Evolutionary conservation across 1,139 yeast genomes (phyloP).

Genomic region (Geotrichum bryndzae): DNA sequence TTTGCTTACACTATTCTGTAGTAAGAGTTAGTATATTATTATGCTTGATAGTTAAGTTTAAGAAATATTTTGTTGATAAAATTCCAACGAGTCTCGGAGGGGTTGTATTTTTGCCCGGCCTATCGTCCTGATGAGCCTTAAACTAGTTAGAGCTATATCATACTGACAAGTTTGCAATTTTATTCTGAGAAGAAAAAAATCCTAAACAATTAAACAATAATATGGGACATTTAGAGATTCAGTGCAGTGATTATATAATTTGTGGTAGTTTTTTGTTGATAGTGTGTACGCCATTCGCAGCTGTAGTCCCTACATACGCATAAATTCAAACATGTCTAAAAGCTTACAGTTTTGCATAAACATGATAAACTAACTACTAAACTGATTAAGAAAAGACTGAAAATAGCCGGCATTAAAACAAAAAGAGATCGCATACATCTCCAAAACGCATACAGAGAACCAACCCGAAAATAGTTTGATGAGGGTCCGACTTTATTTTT

Average conservation of each 20-base stretch:
- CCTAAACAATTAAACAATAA: too few species aligned
- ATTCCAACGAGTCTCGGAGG: too few species aligned
- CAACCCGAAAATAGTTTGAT: not conserved
- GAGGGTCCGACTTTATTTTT: not conserved
- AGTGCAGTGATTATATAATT: not conserved
- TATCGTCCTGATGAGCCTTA: too few species aligned
- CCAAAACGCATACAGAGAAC: not conserved
- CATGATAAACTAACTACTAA: not conserved
- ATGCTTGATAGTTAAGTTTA: too few species aligned
- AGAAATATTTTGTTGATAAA: too few species aligned
- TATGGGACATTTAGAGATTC: not conserved
- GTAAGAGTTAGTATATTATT: too few species aligned
- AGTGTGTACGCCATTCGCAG: not conserved
- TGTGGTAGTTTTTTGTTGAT: not conserved
- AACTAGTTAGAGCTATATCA: too few species aligned
- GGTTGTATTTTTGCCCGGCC: too few species aligned
- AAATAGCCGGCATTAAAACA: not conserved
- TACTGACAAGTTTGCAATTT: too few species aligned
- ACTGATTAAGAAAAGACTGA: not conserved
- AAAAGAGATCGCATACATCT: not conserved
- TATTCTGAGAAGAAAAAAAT: too few species aligned
- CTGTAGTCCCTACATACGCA: not conserved
- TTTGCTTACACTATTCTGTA: too few species aligned
- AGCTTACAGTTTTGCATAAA: not conserved
- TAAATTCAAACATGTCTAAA: not conserved